Base-by-base conservation (phyloP, 1,139 yeast genomes). In the Protomyces lactucae-debilis region DNA sequence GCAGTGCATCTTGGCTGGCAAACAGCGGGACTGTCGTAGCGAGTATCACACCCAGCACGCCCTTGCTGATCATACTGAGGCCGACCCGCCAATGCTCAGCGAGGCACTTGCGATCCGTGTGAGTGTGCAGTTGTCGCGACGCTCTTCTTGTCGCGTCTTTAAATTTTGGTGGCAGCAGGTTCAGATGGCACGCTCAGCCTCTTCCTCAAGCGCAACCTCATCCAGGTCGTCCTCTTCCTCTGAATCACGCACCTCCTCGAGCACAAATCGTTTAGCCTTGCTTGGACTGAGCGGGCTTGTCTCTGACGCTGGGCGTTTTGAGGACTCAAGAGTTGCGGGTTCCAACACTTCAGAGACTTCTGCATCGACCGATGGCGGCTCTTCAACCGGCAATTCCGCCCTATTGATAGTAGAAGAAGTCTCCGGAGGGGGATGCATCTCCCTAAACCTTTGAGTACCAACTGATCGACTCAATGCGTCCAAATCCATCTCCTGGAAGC, bases 1-100 rank as follows among this genome's bases (percentile, higher is more conserved):
- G 40, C 52, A 76, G 64, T 25, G 78, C 76, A 39, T 68, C 32
- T 16, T 40, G 36, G 8, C 54, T 54, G 16, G 48, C 52, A 46
- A 43, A 43, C 16, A 59, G 46, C 23, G 46, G 46, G 3, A 56
- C 3, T 14, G 54, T 3, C 43, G 57, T 28, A 8, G 61, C 54
- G 4, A 55, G 45, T n/a, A 60, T 14, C 39, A 32, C 25, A n/a
- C 16, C 16, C 16, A 51, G 6, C 8, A 39, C 23, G 3, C 48
- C 60, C 3, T 43, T 43, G 4, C 25, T n/a, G 16, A 18, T 16
- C 48, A 16, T 21, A 28, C 32, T 28, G 23, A 21, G 23, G 32
- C 32, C 32, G 32, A 28, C 32, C 32, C 32, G 32, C 8, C 8
- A 28, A 4, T 5, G 32, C 32, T 6, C 32, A 28, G 32, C 32